Percentiles rank a stretch among this genome's conserved stretches.
Evolutionary conservation across 2,329 filamentous ascomycete genomes (phyloP).

Genomic region (Diaporthe australafricana): DNA sequence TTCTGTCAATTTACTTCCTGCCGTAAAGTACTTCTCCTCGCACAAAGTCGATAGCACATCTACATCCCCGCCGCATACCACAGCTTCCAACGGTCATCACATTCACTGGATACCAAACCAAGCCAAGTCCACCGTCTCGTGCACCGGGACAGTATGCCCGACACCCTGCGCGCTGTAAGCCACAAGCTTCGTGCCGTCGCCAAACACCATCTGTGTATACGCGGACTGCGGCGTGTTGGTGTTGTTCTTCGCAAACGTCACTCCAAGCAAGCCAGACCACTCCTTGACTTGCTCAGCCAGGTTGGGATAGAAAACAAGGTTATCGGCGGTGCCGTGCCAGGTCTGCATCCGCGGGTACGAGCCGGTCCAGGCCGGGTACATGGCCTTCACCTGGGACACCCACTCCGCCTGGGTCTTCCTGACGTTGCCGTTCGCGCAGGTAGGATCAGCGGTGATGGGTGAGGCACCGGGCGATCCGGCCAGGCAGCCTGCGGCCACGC

Average conservation of each 20-base stretch:
- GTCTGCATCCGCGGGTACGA: constrained; percentile 46
- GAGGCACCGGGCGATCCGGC: constrained; percentile 33
- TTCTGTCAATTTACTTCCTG: not conserved
- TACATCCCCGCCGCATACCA: too few relatives aligned
- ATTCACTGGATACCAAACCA: constrained; percentile 32
- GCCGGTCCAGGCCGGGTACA: constrained; percentile 45
- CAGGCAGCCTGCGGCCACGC: constrained; percentile 58
- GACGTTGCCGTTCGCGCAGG: constrained; percentile 42
- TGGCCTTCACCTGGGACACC: constrained; percentile 43
- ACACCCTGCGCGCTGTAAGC: constrained; percentile 46
- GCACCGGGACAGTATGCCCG: constrained; percentile 45
- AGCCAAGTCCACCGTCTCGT: constrained; percentile 39
- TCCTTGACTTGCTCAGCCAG: constrained; percentile 46
- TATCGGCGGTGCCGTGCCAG: constrained; percentile 44
- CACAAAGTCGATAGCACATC: not conserved
- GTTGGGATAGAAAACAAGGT: constrained; percentile 42
- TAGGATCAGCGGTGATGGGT: constrained; percentile 41
- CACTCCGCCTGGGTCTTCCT: constrained; percentile 42
- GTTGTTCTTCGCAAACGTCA: constrained; percentile 41
- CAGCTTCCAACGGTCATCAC: not conserved
- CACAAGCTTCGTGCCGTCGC: constrained; percentile 47
- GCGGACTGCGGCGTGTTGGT: constrained; percentile 43
- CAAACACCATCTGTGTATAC: constrained; percentile 47
- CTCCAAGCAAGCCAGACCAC: constrained; percentile 45
- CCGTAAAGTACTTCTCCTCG: fast-evolving